Evolutionary conservation across 1,139 yeast species (phyloP).

Genomic region (Geotrichum citri-aurantii): DNA sequence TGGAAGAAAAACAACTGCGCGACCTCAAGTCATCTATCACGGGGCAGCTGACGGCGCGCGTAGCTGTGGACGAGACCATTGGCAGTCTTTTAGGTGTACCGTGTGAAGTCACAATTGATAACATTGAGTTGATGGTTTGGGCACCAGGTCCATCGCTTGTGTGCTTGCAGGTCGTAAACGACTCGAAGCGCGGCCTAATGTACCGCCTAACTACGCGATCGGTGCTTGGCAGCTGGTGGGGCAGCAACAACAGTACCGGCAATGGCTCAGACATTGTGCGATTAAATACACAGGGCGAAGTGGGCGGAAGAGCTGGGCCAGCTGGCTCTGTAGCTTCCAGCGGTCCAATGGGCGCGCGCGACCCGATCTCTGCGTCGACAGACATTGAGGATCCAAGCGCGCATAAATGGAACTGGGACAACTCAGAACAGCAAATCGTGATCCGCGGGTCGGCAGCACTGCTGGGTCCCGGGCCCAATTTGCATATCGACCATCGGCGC

Average conservation of each 20-base stretch:
- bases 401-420: conserved; percentile 9
- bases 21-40: not conserved
- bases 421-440: conserved; percentile 5
- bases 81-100: conserved; percentile 11
- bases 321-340: not conserved
- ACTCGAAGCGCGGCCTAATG: not conserved
- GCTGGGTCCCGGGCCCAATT: conserved; percentile 7
- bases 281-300: not conserved
- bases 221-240: not conserved
- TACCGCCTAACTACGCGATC: not conserved
- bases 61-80: conserved; percentile 11
- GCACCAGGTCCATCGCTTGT: conserved; percentile 8
- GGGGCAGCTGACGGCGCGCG: not conserved
- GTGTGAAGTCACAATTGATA: not conserved
- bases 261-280: not conserved
- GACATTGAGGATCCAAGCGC: not conserved
- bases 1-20: not conserved
- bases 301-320: not conserved
- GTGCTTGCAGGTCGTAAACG: not conserved
- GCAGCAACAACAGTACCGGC: not conserved
- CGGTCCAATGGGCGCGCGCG: not conserved
- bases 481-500: not conserved
- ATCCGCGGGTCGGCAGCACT: not conserved
- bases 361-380: not conserved
- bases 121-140: not conserved